Conservation (phyloP, 257 asterid genomes). For the Jacaranda copaia region DNA sequence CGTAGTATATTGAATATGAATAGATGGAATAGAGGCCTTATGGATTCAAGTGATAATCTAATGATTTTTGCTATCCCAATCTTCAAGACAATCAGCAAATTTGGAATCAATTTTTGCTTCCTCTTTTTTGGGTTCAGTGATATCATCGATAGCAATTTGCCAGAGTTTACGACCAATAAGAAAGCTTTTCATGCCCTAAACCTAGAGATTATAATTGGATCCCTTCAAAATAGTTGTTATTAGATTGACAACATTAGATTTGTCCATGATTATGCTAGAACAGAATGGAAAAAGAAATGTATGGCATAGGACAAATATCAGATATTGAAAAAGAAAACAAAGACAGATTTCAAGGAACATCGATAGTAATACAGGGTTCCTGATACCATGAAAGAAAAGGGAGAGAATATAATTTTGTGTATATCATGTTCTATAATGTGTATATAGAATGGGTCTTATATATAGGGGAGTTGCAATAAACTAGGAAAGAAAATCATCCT, state of each 20-base stretch:
- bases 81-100: background rate
- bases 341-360: too few species aligned
- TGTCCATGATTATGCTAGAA: too few species aligned
- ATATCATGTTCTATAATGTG: too few species aligned
- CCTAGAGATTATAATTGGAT: constrained; percentile 17
- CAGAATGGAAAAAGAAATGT: too few species aligned
- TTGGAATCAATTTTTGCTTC: background rate
- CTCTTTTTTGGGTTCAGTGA: background rate
- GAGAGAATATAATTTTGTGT: too few species aligned
- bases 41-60: background rate
- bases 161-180: constrained; percentile 25
- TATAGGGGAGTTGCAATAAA: too few species aligned
- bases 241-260: background rate
- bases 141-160: constrained; percentile 15
- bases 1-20: constrained; percentile 22
- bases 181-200: constrained; percentile 17
- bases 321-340: too few species aligned
- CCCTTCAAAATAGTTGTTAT: background rate
- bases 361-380: too few species aligned
- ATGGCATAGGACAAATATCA: too few species aligned
- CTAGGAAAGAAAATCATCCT: too few species aligned
- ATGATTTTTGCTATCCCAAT: constrained; percentile 37
- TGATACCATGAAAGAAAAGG: too few species aligned
- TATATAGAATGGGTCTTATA: too few species aligned
- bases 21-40: background rate